Base-by-base conservation (phyloP, 306 rosid species). In the Casuarina equisetifolia region DNA sequence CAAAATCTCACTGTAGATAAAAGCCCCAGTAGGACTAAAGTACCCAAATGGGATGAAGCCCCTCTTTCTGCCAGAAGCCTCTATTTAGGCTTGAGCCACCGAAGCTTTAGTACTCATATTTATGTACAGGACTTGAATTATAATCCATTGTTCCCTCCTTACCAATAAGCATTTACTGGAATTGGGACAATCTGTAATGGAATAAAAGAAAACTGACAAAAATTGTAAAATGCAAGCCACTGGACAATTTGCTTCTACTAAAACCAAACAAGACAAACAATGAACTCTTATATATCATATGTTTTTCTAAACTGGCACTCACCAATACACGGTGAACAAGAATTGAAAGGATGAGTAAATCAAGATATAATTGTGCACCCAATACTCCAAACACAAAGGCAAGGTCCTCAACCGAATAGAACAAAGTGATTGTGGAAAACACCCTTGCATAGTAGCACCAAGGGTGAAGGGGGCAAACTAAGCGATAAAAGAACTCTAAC, bases 241-340 rank as follows among this genome's bases (percentile, higher is more conserved):
- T 62, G 2, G 19, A 5, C 10, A 38, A 62, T 25, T 38, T 11
- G 10, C 43, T 36, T 62, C 42, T 25, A 43, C 49, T 11, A 17
- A 52, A 53, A 39, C 25, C 16, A 17, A 38, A 63, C 76, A 51
- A 61, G 46, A 62, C 51, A 42, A 74, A 55, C 62, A 44, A 51
- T 12, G 45, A 36, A 79, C 55, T 49, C n/a, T 17, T 17, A 36
- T 32, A 72, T 50, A 6, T 4, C 44, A 62, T 36, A 58, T 58
- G 11, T 58, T 8, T 49, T 3, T 58, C 9, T 19, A 25, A 25
- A 25, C 32, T 25, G 32, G 32, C 32, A 25, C 32, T 25, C 32
- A 25, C 32, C 32, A 25, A 25, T 25, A 25, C 32, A 25, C 32
- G 64, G 20, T 58, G 64, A n/a, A 20, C 20, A 25, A 9, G 9